Conservation (phyloP, 2,329 filamentous ascomycete genomes). For the Aspergillus piperis region DNA sequence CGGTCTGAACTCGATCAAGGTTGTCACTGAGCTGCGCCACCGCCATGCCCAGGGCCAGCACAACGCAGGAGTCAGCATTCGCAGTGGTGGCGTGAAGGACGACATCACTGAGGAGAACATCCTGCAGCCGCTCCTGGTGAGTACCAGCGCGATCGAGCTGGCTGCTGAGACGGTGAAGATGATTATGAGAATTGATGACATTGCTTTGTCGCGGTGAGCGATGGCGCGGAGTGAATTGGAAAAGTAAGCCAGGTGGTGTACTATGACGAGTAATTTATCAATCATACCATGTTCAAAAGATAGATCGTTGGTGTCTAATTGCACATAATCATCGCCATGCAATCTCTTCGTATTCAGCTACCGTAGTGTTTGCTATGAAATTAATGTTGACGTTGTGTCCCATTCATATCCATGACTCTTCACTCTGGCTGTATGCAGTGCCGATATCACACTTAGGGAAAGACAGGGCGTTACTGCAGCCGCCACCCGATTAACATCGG, state of each 20-base stretch:
- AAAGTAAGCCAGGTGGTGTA: constrained; percentile 24
- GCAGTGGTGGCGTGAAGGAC: constrained; percentile 92
- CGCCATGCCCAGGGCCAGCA: constrained; percentile 92
- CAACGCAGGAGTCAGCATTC: constrained; percentile 97
- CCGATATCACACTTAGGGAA: no score
- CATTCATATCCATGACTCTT: no score
- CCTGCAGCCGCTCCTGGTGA: constrained; percentile 90
- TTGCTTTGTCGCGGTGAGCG: constrained; percentile 56
- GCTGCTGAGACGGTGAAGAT: constrained; percentile 99
- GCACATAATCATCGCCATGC: constrained; percentile 3
- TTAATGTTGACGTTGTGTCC: no score
- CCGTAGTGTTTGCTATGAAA: no score
- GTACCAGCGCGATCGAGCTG: constrained; percentile 95
- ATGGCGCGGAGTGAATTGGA: constrained; percentile 6
- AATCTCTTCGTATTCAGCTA: background rate
- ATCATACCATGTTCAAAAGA: constrained; percentile 19
- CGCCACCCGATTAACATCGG: no score
- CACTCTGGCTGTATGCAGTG: no score
- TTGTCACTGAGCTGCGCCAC: constrained; percentile 92
- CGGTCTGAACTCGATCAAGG: constrained; percentile 96
- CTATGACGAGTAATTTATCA: constrained; percentile 28
- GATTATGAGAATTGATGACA: constrained; percentile 71
- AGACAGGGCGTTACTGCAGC: no score
- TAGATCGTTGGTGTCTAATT: constrained; percentile 9
- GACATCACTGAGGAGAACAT: constrained; percentile 98